Conservation (phyloP, 345 rosid species). For the Aquilaria yunnanensis region DNA sequence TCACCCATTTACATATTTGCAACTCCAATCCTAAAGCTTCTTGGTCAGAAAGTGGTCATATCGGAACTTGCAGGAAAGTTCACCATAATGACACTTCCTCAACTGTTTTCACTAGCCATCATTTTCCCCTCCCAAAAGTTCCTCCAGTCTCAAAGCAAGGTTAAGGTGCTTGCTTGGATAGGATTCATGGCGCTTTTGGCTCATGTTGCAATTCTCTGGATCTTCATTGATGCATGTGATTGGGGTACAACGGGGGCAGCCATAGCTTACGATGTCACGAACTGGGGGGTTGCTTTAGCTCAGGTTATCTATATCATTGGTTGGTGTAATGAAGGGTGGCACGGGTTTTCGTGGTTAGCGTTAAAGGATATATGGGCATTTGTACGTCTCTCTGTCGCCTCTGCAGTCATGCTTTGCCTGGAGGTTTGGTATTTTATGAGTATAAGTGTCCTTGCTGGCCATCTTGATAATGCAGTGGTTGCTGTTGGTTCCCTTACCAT, state of each 20-base stretch:
- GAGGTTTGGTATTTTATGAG: conserved; percentile 91
- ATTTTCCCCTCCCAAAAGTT: conserved; percentile 61
- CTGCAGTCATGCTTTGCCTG: conserved; percentile 82
- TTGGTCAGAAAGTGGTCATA: conserved; percentile 52
- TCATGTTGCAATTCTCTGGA: conserved; percentile 43
- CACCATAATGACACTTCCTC: conserved; percentile 46
- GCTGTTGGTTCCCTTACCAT: conserved; percentile 77
- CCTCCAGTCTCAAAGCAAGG: conserved; percentile 84
- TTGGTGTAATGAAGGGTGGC: conserved; percentile 66
- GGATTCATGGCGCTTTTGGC: conserved; percentile 32
- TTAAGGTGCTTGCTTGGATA: conserved; percentile 46
- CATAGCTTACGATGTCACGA: conserved; percentile 42
- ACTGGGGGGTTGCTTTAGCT: conserved; percentile 39
- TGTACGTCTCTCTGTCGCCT: conserved; percentile 69
- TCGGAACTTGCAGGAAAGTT: conserved; percentile 56
- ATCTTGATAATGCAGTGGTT: conserved; percentile 57
- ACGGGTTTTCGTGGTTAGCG: conserved; percentile 56
- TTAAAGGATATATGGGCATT: conserved; percentile 67
- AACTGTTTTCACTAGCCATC: conserved; percentile 58
- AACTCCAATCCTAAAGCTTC: conserved; percentile 47
- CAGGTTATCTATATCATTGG: conserved; percentile 45
- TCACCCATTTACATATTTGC: conserved; percentile 61
- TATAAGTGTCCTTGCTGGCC: conserved; percentile 62
- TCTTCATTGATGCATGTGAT: conserved; percentile 32
- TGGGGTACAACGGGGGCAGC: conserved; percentile 70